A percentile compares a stretch with the other conserved stretches of the same genome.
These are phyloP conservation scores for Salvia splendens DNA, from an alignment of 257 asterid genomes.

Conservation along the genomic window DNA sequence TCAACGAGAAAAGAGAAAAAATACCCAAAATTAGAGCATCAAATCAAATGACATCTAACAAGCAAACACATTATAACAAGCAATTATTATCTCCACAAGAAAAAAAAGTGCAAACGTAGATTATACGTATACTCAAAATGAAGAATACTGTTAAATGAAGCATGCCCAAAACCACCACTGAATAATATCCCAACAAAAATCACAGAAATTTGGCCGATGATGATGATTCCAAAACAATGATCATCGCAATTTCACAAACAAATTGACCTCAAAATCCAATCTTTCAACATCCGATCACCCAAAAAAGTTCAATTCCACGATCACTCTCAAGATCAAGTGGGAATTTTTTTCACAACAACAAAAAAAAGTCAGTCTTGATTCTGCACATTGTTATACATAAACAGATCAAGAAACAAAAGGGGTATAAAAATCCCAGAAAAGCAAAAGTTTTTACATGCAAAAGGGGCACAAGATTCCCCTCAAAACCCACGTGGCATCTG, in stretches of 20 bases:
- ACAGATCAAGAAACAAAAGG: conserved; percentile 52
- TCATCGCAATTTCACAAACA: conserved; percentile 35
- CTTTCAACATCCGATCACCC: conserved; percentile 47
- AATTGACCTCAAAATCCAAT: conserved; percentile 46
- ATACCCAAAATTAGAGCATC: conserved; percentile 25
- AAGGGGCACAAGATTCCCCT: conserved; percentile 49
- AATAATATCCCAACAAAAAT: conserved; percentile 45
- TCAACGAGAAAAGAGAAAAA: background rate
- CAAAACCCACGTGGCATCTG: conserved; percentile 46
- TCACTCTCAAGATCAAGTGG: conserved; percentile 45
- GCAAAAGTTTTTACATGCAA: conserved; percentile 48
- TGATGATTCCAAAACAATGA: conserved; percentile 27
- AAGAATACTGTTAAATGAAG: conserved; percentile 53
- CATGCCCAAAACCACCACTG: conserved; percentile 49
- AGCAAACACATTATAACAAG: conserved; percentile 37
- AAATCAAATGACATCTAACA: conserved; percentile 28
- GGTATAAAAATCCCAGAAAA: conserved; percentile 20
- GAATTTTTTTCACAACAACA: conserved; percentile 12
- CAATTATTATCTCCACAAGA: conserved; percentile 25
- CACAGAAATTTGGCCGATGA: conserved; percentile 24
- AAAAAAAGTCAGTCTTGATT: conserved; percentile 34
- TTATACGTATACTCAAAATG: conserved; percentile 33
- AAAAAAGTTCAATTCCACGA: conserved; percentile 42
- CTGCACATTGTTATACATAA: conserved; percentile 54
- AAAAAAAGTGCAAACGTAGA: conserved; percentile 30